Evolutionary conservation across 768 basidiomycete genomes (phyloP).

Genomic region (Calocera cornea): DNA sequence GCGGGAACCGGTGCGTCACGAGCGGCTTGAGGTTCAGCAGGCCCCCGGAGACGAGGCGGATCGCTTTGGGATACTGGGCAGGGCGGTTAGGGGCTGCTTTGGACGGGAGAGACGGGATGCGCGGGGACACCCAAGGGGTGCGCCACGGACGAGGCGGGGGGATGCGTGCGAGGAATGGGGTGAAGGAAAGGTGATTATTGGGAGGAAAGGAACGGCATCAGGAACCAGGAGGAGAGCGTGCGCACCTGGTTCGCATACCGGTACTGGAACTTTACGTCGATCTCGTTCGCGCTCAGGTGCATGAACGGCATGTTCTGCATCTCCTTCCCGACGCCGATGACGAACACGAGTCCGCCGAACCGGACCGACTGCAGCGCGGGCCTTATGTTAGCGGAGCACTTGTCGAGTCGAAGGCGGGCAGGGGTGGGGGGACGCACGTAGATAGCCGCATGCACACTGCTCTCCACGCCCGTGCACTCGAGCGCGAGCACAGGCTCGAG

Average conservation of each 20-base stretch:
- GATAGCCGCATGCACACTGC: conserved; percentile 25
- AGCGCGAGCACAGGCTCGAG: conserved; percentile 21
- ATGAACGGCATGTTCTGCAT: conserved; percentile 27
- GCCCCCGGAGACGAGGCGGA: conserved; percentile 24
- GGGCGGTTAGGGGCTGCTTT: not conserved
- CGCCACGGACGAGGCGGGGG: too few relatives aligned
- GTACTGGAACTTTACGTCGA: conserved; percentile 30
- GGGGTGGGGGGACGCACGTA: conserved; percentile 21
- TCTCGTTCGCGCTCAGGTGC: conserved; percentile 24
- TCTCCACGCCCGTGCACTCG: conserved; percentile 32
- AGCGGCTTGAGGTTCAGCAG: conserved; percentile 27
- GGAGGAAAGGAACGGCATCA: too few relatives aligned
- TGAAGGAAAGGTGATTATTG: too few relatives aligned
- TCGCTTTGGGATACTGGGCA: conserved; percentile 28
- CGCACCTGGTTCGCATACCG: conserved; percentile 26
- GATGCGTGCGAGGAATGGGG: not conserved
- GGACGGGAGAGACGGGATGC: not conserved
- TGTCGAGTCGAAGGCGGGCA: too few relatives aligned
- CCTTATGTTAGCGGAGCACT: too few relatives aligned
- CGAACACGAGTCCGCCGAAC: conserved; percentile 28
- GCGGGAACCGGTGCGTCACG: conserved; percentile 30
- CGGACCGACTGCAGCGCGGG: conserved; percentile 25
- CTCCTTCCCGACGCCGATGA: conserved; percentile 29
- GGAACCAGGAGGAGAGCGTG: not conserved
- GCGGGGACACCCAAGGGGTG: too few relatives aligned